Evolutionary conservation across 345 rosid species (phyloP).

Genomic region (Trapa bicornis): DNA sequence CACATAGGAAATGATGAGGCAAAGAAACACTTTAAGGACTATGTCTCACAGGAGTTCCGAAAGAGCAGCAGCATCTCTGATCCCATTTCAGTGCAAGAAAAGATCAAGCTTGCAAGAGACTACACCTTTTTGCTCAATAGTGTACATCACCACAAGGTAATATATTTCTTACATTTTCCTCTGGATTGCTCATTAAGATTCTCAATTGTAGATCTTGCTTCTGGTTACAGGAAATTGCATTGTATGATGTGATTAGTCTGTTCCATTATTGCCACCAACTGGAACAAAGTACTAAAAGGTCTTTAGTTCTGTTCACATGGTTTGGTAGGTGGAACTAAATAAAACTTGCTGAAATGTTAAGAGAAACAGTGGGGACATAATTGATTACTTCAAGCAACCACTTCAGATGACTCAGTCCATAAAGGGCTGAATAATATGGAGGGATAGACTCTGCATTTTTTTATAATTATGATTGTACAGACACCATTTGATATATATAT

Average conservation of each 20-base stretch:
- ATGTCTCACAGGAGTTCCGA: slow-evolving; percentile 42
- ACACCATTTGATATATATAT: too few species aligned
- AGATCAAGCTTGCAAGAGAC: slow-evolving; percentile 34
- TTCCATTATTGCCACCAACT: neutral
- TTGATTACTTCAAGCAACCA: neutral
- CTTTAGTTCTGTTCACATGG: neutral
- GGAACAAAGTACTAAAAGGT: neutral
- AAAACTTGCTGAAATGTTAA: neutral
- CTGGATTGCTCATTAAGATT: neutral
- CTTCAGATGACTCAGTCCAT: too few species aligned
- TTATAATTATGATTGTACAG: too few species aligned
- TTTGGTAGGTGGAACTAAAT: too few species aligned
- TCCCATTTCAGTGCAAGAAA: slow-evolving; percentile 9
- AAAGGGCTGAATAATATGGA: too few species aligned
- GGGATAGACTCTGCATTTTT: too few species aligned
- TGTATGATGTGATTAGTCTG: neutral
- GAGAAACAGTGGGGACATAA: neutral
- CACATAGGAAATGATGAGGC: slow-evolving; percentile 68
- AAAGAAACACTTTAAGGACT: slow-evolving; percentile 58
- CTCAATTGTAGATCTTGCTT: neutral
- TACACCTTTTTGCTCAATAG: slow-evolving; percentile 54
- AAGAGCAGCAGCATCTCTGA: slow-evolving; percentile 25
- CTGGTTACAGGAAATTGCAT: neutral
- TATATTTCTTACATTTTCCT: neutral
- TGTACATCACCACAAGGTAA: slow-evolving; percentile 79